Base-by-base conservation (phyloP, 257 asterid genomes). In the Jaltomata sinuosa region DNA sequence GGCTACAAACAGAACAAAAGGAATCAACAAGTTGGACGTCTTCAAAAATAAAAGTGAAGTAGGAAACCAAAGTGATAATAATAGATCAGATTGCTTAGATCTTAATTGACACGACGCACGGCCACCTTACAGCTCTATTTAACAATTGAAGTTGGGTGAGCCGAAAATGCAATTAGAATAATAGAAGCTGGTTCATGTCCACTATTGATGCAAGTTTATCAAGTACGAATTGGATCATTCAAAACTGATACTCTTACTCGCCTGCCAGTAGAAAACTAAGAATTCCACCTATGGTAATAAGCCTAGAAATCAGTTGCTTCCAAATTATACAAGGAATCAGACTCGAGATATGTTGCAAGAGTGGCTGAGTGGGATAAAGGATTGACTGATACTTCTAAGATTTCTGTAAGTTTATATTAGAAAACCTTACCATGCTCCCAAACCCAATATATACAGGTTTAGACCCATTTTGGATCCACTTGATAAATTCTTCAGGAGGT, bases 391-490 rank as follows among this genome's bases (percentile, higher is more conserved):
- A 49, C 25, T 76, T 74, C 81, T 27, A 52, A 78, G 31, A 67
- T 21, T 4, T 21, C 27, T 38, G 45, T 25, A 57, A 32, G 7
- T 34, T 68, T 14, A 53, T 27, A 71, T 19, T 45, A n/a, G 80
- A 78, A 32, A 59, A 74, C 27, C 91, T 77, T 92, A 97, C 99
- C 99, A 97, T 97, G 93, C 99, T 97, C 89, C 99, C 99, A 76
- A 97, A 97, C 47, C 99, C 99, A 69, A 97, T 92, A 89, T 97
- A 95, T 83, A 97, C 88, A 14, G 99, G 99, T 87, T 84, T 88
- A 29, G 92, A 83, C 76, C 99, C 99, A 67, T 90, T 92, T 82
- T 91, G 94, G 79, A 97, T 91, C 99, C 99, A 97, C 79, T 82
- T 88, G 74, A 83, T 84, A 83, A 97, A 95, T 54, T 95, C 93